A percentile compares a stretch with the other conserved stretches of the same genome.
Conservation (phyloP, 2,329 filamentous ascomycete species). For the Colletotrichum horii region DNA sequence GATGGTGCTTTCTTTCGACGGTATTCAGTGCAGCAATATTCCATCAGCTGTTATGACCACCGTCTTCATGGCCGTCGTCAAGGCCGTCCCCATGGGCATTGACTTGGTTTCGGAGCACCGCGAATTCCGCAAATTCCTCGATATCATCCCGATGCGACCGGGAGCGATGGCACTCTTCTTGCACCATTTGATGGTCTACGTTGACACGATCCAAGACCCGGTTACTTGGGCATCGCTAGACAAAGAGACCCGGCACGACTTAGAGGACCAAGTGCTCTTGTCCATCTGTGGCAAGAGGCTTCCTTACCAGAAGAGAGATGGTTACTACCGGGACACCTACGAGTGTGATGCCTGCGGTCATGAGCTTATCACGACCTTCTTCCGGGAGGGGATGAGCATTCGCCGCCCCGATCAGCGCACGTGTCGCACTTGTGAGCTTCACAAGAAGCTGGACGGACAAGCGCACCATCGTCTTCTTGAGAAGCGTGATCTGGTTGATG, state of each 20-base stretch:
- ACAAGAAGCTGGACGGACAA: neutral
- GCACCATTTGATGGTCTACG: neutral
- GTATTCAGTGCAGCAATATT: neutral
- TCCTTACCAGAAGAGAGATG: neutral
- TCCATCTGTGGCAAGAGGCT: neutral
- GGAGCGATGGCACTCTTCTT: slow-evolving; percentile 2
- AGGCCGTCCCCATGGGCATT: slow-evolving; percentile 7
- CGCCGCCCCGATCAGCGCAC: neutral
- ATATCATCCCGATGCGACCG: slow-evolving; percentile 11
- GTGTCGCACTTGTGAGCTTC: neutral
- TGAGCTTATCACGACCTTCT: neutral
- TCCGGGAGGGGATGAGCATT: neutral
- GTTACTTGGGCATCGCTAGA: neutral
- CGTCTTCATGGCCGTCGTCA: slow-evolving; percentile 8
- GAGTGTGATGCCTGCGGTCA: neutral
- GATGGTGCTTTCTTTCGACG: slow-evolving; percentile 7
- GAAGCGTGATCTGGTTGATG: neutral
- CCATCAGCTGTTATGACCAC: neutral
- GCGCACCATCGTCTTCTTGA: neutral
- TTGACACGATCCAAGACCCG: neutral
- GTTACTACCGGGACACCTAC: neutral
- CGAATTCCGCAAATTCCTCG: slow-evolving; percentile 3
- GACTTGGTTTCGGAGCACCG: neutral
- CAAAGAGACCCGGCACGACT: neutral
- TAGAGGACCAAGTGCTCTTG: slow-evolving; percentile 14